Evolutionary conservation across 345 rosid species (phyloP), one percentile per base, ranked within the genome.

Genomic region (Alliaria petiolata): DNA sequence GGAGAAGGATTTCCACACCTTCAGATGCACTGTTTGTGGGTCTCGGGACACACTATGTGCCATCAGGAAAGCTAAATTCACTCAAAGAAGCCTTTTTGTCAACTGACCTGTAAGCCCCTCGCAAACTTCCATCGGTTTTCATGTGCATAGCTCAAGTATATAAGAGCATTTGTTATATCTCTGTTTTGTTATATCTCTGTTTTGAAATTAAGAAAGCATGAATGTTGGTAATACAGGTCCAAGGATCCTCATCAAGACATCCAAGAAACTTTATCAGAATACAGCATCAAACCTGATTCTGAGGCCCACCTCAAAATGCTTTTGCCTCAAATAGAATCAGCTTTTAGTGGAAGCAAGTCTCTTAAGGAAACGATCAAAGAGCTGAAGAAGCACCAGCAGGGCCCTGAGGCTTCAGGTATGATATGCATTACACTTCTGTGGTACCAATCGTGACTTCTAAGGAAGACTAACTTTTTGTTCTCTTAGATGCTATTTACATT

Each of bases 1-100:
- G 98, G 57, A 85, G 76, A 78, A 93, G 95, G 69, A 76, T 91
- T 52, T 89, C 91, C 5, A 84, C 95, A 3, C 96, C 97, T 68
- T 83, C 98, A 34, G 95, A 91, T 80, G 97, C 96, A 4, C 75
- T 93, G 36, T 91, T 79, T 76, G 83, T 81, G 11, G 97, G 97
- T 72, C 84, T 91, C 28, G 97, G 97, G 67, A 86, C 97, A 30
- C 92, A 89, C 75, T 93, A 85, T 31, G 91, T 93, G 54, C 88
- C 89, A 78, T 91, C 95, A 63, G 88, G 69, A 65, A 85, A 78
- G 76, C 69, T 91, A 67, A 78, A 62, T 22, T 82, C 86, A 38
- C 76, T 93, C 49, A 93, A 81, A 85, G 89, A 91, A 76, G 87
- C 84, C 75, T 79, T 93, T 70, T 81, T 93, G 65, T 72, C 84